Evolutionary conservation across 495 filamentous ascomycete species (phyloP).

Genomic region (Bombardia bombarda): DNA sequence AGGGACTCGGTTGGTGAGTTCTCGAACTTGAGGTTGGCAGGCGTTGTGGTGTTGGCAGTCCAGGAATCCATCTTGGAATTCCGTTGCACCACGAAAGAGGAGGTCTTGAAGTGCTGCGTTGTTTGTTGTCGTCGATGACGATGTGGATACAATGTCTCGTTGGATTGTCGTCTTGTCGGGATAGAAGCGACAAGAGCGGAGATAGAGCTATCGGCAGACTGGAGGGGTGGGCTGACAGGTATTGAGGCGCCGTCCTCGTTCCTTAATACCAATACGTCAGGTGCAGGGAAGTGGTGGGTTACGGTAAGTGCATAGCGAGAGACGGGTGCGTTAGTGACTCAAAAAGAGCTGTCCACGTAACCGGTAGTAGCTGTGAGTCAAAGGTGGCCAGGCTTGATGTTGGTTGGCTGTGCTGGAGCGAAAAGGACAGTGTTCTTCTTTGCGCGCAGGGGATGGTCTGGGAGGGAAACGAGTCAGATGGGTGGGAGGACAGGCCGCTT

Average conservation of each 20-base stretch:
- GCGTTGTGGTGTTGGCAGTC: constrained; percentile 29
- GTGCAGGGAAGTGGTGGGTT: constrained; percentile 4
- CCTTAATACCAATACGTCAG: constrained; percentile 33
- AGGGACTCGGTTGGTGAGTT: constrained; percentile 43
- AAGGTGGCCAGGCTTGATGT: constrained; percentile 1
- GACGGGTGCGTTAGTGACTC: constrained; percentile 20
- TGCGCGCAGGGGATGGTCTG: constrained; percentile 7
- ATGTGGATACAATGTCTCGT: constrained; percentile 3
- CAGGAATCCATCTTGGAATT: constrained; percentile 29
- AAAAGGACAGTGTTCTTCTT: constrained; percentile 24
- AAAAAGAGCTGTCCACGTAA: constrained; percentile 4
- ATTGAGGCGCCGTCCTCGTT: constrained; percentile 36
- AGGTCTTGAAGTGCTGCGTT: constrained; percentile 26
- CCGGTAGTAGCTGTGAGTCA: constrained; percentile 10
- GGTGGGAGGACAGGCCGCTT: constrained; percentile 20
- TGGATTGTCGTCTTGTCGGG: constrained; percentile 4
- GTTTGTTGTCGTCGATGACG: not conserved
- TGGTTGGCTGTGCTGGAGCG: constrained; percentile 18
- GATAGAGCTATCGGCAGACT: constrained; percentile 6
- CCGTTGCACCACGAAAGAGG: constrained; percentile 10
- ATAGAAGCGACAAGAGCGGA: not conserved
- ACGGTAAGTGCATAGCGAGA: constrained; percentile 17
- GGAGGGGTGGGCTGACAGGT: constrained; percentile 13
- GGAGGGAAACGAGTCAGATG: constrained; percentile 4
- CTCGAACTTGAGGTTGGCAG: constrained; percentile 38